These are phyloP conservation scores for Adansonia rubrostipa DNA, from an alignment of 441 rosid species.

Conservation along the genomic window DNA sequence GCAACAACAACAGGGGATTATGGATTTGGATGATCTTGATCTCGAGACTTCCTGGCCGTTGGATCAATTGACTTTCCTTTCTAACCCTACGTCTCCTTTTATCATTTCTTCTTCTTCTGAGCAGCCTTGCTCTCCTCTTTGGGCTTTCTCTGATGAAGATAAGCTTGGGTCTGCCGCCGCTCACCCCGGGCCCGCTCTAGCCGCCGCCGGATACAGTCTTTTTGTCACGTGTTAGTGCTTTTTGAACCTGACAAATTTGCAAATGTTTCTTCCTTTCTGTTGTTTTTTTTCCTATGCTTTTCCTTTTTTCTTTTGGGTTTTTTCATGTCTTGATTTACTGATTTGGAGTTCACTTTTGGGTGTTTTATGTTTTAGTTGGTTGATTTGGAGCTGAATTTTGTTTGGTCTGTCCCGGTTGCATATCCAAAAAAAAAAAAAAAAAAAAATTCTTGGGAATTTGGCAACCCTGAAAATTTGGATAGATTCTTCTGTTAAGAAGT, in stretches of 20 bases:
- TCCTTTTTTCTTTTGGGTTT: no score
- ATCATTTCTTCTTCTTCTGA: constrained; percentile 57
- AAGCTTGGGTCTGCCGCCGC: constrained; percentile 35
- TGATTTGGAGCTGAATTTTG: background rate
- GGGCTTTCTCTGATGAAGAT: constrained; percentile 74
- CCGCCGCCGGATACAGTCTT: constrained; percentile 35
- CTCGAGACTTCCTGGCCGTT: constrained; percentile 71
- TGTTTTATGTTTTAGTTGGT: background rate
- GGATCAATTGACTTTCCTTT: constrained; percentile 57
- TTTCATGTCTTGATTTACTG: background rate
- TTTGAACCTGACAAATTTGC: background rate
- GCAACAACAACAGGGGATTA: constrained; percentile 23
- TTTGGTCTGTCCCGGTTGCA: background rate
- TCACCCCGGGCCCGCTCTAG: constrained; percentile 28
- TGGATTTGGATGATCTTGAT: constrained; percentile 77
- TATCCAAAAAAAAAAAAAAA: no score
- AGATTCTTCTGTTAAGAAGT: background rate
- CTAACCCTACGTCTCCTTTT: constrained; percentile 60
- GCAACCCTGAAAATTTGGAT: background rate
- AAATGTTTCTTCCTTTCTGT: background rate
- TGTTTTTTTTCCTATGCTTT: background rate
- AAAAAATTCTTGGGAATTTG: background rate
- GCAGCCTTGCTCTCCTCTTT: constrained; percentile 85
- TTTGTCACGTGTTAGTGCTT: constrained; percentile 58
- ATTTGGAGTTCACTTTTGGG: background rate